Evolutionary conservation across 306 rosid genomes (phyloP).

Genomic region (Geum urbanum): DNA sequence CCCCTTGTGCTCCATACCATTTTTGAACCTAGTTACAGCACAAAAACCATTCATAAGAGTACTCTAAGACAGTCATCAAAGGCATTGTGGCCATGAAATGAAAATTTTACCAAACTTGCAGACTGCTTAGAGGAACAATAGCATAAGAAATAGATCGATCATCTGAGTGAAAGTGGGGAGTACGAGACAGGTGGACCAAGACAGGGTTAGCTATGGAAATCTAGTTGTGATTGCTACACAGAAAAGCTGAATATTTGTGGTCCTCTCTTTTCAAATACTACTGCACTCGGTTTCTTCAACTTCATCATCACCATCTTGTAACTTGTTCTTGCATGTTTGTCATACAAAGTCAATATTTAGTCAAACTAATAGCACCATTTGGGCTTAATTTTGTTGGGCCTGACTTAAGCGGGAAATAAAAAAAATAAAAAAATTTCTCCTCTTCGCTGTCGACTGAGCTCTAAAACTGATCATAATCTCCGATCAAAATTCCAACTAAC

Average conservation of each 20-base stretch:
- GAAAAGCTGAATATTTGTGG: constrained; percentile 32
- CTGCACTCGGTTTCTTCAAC: constrained; percentile 17
- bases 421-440: background rate
- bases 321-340: constrained; percentile 7
- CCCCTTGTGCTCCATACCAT: constrained; percentile 26
- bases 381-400: background rate
- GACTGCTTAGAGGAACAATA: background rate
- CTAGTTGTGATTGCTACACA: constrained; percentile 17
- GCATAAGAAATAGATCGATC: background rate
- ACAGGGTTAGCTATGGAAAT: constrained; percentile 28
- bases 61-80: background rate
- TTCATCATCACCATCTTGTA: constrained; percentile 21
- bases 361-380: background rate
- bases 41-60: constrained; percentile 13
- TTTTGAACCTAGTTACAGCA: constrained; percentile 16
- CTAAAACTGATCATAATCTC: background rate
- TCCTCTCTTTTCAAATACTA: constrained; percentile 24
- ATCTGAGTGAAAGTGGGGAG: constrained; percentile 1
- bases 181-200: constrained; percentile 25
- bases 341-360: background rate
- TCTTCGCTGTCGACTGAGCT: background rate
- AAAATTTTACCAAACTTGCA: background rate
- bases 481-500: background rate
- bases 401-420: background rate
- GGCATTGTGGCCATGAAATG: background rate